Base-by-base conservation (phyloP, 2,329 filamentous ascomycete genomes). In the Parascedosporium putredinis region DNA sequence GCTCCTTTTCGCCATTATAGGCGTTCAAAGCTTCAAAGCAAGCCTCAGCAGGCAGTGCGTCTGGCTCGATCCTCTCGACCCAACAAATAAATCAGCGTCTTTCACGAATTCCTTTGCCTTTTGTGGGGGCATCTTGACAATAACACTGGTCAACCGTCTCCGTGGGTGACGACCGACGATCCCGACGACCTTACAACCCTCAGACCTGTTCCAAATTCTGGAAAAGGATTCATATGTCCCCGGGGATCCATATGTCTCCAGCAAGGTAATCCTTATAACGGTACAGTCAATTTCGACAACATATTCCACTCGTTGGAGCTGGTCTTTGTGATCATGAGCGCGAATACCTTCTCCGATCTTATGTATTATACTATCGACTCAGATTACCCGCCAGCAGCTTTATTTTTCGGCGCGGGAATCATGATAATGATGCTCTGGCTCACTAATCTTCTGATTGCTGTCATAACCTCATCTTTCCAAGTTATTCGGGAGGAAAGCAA, bases 381-480 rank as follows among this genome's bases (percentile, higher is more conserved):
- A 23, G 93, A 98, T 63, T 97, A 95, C 59, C 76, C 95, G 5
- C 78, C 87, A 14, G 82, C 89, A 3, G 88, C 90, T 1, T 70
- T 97, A 2, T 98, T 83, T 60, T 84, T 84, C 50, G 81, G 74
- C 23, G 78, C 75, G 10, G 78, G 77, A 22, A 91, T 95, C 62
- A 82, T 98, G 59, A 88, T 98, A 55, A 79, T 98, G 74, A 93
- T 88, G 71, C 75, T 98, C 46, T 98, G 93, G 93, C 78, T 98
- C 59, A 89, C 94, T 55, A 97, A 96, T 64, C 78, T 98, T 67
- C 67, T 86, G 44, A 95, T 98, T 60, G 93, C 93, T 3, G 93
- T 98, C 59, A 98, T 98, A 62, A 98, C 93, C 0, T 95, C 93
- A 4, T 96, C 91, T 1, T 98, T 98, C 61, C 93, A 98, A 63